Evolutionary conservation across 1,139 yeast genomes (phyloP), one percentile per base, ranked within the genome.

Genomic region (Yamadazyma kanchanaburiensis): DNA sequence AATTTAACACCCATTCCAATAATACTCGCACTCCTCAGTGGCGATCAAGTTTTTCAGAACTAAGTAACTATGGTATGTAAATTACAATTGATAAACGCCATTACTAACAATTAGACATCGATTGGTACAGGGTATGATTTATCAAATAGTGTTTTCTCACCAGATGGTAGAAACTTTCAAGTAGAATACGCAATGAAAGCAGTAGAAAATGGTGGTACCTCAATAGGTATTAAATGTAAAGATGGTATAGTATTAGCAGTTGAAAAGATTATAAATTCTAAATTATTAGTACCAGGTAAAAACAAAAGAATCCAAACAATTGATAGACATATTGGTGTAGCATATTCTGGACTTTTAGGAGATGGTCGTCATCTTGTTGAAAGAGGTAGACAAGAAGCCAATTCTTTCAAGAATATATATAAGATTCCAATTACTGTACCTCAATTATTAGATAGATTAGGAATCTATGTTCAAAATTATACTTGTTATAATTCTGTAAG

Each of bases 131-230:
- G 97, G 21, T 89, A 89, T 74, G 97, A 89, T 69, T 77, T 89
- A 55, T 86, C 96, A 27, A 89, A 89, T 66, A 82, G 94, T 65
- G 95, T 88, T 38, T 84, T 84, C 58, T 67, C 74, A 27, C 74
- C 73, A 45, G 98, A 94, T 58, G 99, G 99, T 31, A 78, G 98
- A 64, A 91, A 89, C 61, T 94, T 94, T 65, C 99, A 94, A 62
- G 98, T 91, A 15, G 98, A 94, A 61, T 94, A 94, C 51, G 99
- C 99, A 25, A 74, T 84, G 55, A 94, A 94, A 58, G 98, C 98
- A 2, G 97, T 91, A 6, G 98, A 94, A 58, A 89, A 88, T 53
- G 96, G 96, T 25, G 94, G 96, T 10, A 91, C 98, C 0, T 81
- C 96, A 17, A 73, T 94, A 45, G 99, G 97, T 23, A 81, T 94